Conservation (phyloP, 108 stramenopile genomes). For the Conticribra guillardii region DNA sequence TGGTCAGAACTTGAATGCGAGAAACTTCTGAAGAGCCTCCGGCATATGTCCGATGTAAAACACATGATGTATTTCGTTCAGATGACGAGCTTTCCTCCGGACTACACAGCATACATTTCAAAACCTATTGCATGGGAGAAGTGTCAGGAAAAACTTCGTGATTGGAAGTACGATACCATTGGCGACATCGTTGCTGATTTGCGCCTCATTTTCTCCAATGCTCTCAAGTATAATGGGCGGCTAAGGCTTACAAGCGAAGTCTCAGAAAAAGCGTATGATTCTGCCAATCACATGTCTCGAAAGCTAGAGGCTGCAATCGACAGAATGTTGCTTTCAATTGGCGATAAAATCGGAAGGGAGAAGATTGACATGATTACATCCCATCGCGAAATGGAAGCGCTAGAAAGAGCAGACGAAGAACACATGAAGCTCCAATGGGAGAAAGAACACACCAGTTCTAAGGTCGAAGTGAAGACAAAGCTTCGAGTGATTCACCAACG, state of each 20-base stretch:
- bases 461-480: constrained; percentile 37
- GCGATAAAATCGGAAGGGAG: constrained; percentile 78
- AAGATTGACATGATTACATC: constrained; percentile 74
- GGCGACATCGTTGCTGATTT: constrained; percentile 75
- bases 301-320: constrained; percentile 84
- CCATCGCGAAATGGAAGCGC: constrained; percentile 80
- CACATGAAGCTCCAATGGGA: constrained; percentile 68
- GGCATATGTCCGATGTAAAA: constrained; percentile 72
- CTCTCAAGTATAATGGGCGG: constrained; percentile 81
- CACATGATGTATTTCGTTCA: constrained; percentile 79
- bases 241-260: constrained; percentile 54
- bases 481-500: constrained; percentile 28
- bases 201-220: constrained; percentile 85
- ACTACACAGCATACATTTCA: constrained; percentile 81
- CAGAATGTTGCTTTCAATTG: constrained; percentile 74
- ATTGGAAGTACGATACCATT: constrained; percentile 73
- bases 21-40: constrained; percentile 78
- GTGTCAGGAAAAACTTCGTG: constrained; percentile 66
- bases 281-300: constrained; percentile 73
- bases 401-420: constrained; percentile 76
- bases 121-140: constrained; percentile 86
- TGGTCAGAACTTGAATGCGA: constrained; percentile 84
- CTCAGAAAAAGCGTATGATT: constrained; percentile 73
- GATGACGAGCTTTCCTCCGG: constrained; percentile 67
- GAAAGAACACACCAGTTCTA: constrained; percentile 47